Evolutionary conservation across 2,329 filamentous ascomycete species (phyloP).

Genomic region (Incumbomyces delicatus): DNA sequence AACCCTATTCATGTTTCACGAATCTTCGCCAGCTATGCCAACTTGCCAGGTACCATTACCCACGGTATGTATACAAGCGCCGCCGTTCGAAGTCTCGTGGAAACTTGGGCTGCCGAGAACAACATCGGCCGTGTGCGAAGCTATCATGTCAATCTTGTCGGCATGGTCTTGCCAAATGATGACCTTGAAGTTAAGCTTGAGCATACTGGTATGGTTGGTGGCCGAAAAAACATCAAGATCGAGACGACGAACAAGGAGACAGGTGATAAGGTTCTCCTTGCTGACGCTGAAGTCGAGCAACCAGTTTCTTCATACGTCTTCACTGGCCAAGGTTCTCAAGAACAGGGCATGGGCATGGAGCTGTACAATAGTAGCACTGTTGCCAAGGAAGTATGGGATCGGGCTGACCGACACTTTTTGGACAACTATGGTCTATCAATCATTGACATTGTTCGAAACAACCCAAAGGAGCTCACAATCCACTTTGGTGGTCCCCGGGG

Average conservation of each 20-base stretch:
- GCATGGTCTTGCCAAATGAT: conserved; percentile 97
- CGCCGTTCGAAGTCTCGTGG: conserved; percentile 86
- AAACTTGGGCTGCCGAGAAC: conserved; percentile 99
- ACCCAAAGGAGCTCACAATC: conserved; percentile 96
- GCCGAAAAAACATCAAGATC: conserved; percentile 98
- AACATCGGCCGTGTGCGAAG: conserved; percentile 93
- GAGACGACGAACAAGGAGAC: conserved; percentile 92
- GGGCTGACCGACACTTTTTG: conserved; percentile 94
- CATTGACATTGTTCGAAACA: conserved; percentile 98
- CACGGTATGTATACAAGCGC: conserved; percentile 99
- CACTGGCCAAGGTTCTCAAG: conserved; percentile 94
- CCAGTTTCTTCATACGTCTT: conserved; percentile 95
- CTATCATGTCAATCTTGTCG: conserved; percentile 93
- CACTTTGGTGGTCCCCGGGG: conserved; percentile 95
- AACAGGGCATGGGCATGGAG: conserved; percentile 99
- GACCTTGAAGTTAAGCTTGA: conserved; percentile 90
- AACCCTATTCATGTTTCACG: conserved; percentile 98
- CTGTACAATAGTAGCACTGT: conserved; percentile 88
- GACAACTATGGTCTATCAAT: conserved; percentile 99
- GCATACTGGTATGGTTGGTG: conserved; percentile 94
- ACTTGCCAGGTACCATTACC: conserved; percentile 91
- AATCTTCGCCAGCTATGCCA: conserved; percentile 91
- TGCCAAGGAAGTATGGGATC: conserved; percentile 95
- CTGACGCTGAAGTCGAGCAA: conserved; percentile 95
- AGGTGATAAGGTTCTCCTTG: conserved; percentile 90